phyloP scores from a whole-genome alignment of 345 rosid species.

The Rhizophora apiculata region DNA sequence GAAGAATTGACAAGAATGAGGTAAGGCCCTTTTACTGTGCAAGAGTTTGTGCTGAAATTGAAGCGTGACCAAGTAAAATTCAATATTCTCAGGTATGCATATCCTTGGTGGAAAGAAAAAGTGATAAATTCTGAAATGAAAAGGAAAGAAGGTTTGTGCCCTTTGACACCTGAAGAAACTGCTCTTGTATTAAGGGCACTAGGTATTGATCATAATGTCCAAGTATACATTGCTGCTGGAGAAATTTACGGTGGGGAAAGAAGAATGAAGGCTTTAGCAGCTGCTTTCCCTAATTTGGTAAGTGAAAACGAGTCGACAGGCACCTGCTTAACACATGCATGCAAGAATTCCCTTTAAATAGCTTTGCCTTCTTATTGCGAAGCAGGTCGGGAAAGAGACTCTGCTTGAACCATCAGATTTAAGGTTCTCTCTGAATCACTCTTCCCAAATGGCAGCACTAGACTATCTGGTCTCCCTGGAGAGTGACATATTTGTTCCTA shows the following conservation, averaged over 20 bases:
- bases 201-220: constrained; percentile 73
- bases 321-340: neutral
- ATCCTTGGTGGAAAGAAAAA: constrained; percentile 89
- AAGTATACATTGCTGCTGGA: constrained; percentile 93
- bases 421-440: constrained; percentile 64
- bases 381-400: constrained; percentile 86
- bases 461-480: constrained; percentile 87
- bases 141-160: constrained; percentile 90
- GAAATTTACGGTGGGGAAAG: constrained; percentile 84
- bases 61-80: neutral
- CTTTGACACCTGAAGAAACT: constrained; percentile 96
- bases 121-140: constrained; percentile 73
- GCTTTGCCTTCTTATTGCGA: constrained; percentile 8
- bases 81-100: constrained; percentile 54
- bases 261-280: constrained; percentile 59
- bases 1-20: constrained; percentile 83
- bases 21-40: constrained; percentile 31
- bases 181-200: constrained; percentile 68
- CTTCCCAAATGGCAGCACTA: constrained; percentile 90
- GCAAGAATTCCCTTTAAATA: neutral
- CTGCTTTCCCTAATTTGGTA: constrained; percentile 82
- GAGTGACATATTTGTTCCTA: constrained; percentile 90
- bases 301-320: constrained; percentile 21
- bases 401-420: constrained; percentile 61
- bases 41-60: neutral